Base-by-base conservation (phyloP, 2,329 filamentous ascomycete genomes). In the Cladosporium colombiae region DNA sequence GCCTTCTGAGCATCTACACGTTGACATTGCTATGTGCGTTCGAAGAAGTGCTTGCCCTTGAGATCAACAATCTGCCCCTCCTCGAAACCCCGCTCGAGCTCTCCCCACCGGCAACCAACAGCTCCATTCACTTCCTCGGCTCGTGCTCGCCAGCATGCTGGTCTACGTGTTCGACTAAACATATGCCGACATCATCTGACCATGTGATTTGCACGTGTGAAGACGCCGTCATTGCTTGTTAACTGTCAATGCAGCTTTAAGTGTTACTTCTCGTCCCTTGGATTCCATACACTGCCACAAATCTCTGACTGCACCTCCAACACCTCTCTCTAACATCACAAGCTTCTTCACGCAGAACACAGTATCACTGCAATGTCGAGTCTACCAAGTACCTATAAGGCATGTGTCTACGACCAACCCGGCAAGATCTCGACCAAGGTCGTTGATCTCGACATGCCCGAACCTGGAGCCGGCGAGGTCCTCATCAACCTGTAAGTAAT, bases 391-490 rank as follows among this genome's bases (percentile, higher is more conserved):
- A 88, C 84, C 67, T 85, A 89, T 76, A 89, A 88, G 77, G 88
- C 87, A 44, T 77, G 79, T 66, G 79, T 90, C 65, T 90, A 89
- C 73, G 87, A 90, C 77, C 83, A 87, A 72, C 88, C 88, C 0
- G 88, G 88, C 58, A 83, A 81, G 3, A 82, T 90, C 67, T 89
- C 86, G 2, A 89, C 87, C 8, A 88, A 89, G 75, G 78, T 90
- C 56, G 84, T 85, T 66, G 85, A 86, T 66, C 76, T 89, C 57
- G 86, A 89, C 69, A 87, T 86, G 46, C 88, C 88, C 2, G 86
- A 89, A 74, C 88, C 88, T 3, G 86, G 86, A 1, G 74, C 83
- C 0, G 87, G 87, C 65, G 83, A 90, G 73, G 86, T 89, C 5
- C 76, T 89, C 63, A 81, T 89, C 69, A 86, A 88, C 69, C 74